Base-by-base conservation (phyloP, 768 basidiomycete species). In the Naganishia antarctica region DNA sequence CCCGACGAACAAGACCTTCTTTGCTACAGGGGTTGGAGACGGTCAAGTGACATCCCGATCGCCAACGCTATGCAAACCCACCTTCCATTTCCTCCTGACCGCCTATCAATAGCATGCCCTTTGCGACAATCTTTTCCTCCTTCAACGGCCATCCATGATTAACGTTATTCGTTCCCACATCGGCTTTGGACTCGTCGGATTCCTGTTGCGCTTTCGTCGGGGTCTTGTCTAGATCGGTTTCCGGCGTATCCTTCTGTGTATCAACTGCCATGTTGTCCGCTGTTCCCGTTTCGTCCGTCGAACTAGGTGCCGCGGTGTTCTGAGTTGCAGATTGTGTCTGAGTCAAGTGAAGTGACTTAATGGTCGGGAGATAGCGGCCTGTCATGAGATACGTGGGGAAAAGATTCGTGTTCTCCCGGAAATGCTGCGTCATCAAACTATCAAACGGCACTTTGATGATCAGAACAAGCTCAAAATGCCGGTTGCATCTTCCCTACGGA, bases 361-460 rank as follows among this genome's bases (percentile, higher is more conserved):
- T 46, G 2, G 34, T 31, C 9, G 62, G 50, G 2, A 63, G 44
- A 29, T 63, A 63, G n/a, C 34, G 21, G 29, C 62, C 62, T 18
- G 49, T 63, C 50, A 63, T 28, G 62, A 63, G 49, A 21, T 63
- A 63, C 0, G 62, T 63, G 11, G 62, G 62, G 43, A 63, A 63
- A 0, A 43, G n/a, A 28, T 50, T 45, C 3, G 34, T 7, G 43
- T 63, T 63, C 32, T 37, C 26, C n/a, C 29, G 61, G n/a, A 26
- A 62, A 21, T 62, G 44, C 28, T 18, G 47, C 29, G 23, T 11
- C 59, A 45, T 45, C 59, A 47, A n/a, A 21, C 41, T 60, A 47
- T 28, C 37, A 16, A 32, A 40, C 15, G 8, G 60, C 45, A 2
- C 3, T 8, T 37, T 37, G 8, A 37, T 15, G 34, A 15, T 43